phyloP scores from a whole-genome alignment of 2,329 filamentous ascomycete genomes.

The Aspergillus proliferans region DNA sequence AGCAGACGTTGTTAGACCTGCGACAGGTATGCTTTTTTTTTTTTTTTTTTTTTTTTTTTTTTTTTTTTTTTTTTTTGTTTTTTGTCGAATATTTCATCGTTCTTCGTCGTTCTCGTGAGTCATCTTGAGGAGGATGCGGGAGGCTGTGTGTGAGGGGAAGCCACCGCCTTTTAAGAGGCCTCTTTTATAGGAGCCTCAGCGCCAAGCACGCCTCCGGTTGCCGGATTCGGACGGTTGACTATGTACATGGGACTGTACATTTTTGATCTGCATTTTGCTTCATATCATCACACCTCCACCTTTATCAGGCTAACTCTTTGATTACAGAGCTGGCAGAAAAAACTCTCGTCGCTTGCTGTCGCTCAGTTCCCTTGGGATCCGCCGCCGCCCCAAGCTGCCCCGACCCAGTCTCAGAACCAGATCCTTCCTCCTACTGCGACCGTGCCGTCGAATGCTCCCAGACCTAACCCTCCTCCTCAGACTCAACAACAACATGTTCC shows the following conservation, averaged over 20 bases:
- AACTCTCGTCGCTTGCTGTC: slow-evolving; percentile 75
- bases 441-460: slow-evolving; percentile 41
- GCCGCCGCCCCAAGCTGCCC: slow-evolving; percentile 53
- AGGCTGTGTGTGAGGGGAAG: slow-evolving; percentile 34
- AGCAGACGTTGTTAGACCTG: slow-evolving; percentile 78
- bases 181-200: slow-evolving; percentile 19
- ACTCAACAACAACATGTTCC: slow-evolving; percentile 30
- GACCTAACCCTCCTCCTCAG: slow-evolving; percentile 26
- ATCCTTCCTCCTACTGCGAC: slow-evolving; percentile 35
- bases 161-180: slow-evolving; percentile 31
- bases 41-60: slow-evolving; percentile 1
- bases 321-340: slow-evolving; percentile 82
- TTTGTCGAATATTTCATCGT: neutral
- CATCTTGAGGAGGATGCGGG: slow-evolving; percentile 19
- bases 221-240: no score
- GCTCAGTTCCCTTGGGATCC: slow-evolving; percentile 96
- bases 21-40: slow-evolving; percentile 62
- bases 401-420: slow-evolving; percentile 35
- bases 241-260: no score
- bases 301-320: neutral
- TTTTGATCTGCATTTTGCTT: no score
- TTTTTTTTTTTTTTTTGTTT: slow-evolving; percentile 2
- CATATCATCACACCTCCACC: neutral
- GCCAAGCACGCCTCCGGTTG: slow-evolving; percentile 13
- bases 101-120: no score